Base-by-base conservation (phyloP, 2,329 filamentous ascomycete genomes). In the Talaromyces pinophilus region DNA sequence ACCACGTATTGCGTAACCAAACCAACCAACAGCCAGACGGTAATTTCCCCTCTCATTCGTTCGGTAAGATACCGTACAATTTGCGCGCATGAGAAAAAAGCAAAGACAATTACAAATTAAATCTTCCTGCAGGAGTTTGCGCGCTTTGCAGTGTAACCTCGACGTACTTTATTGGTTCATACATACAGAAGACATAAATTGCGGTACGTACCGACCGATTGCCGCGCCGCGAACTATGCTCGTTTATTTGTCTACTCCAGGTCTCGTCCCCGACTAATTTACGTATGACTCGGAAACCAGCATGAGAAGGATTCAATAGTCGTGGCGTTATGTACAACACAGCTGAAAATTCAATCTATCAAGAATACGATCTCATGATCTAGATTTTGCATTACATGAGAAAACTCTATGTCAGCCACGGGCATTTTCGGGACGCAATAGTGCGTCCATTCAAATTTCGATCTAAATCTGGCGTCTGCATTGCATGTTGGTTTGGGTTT, bases 201-300 rank as follows among this genome's bases (percentile, higher is more conserved):
- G 48, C 48, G 48, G 48, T 54, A 54, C 48, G 52, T 35, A 55
- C 30, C 52, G 52, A 55, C n/a, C 52, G 52, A 38, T 30, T 55
- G 30, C 52, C n/a, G 25, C 17, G 28, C 50, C 50, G n/a, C 52
- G 52, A 55, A 55, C 30, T 33, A 19, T 38, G 52, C 52, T 30
- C 30, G 52, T 22, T 55, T 35, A 8, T 44, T 54, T 54, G 38
- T 13, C 35, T 35, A 55, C 33, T 22, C 33, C 28, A 22, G 44
- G 17, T 46, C n/a, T 22, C 5, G 3, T 7, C 5, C 13, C 22
- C 22, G 25, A 15, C 30, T 55, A 35, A 33, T 19, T 38, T 57
- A 22, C 54, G 19, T n/a, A 38, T 55, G 17, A 19, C n/a, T 55
- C 30, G 52, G 52, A 55, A 38, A 38, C 33, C 33, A 40, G 17